phyloP scores from a whole-genome alignment of 768 basidiomycete species.

The Stropharia rugosoannulata region DNA sequence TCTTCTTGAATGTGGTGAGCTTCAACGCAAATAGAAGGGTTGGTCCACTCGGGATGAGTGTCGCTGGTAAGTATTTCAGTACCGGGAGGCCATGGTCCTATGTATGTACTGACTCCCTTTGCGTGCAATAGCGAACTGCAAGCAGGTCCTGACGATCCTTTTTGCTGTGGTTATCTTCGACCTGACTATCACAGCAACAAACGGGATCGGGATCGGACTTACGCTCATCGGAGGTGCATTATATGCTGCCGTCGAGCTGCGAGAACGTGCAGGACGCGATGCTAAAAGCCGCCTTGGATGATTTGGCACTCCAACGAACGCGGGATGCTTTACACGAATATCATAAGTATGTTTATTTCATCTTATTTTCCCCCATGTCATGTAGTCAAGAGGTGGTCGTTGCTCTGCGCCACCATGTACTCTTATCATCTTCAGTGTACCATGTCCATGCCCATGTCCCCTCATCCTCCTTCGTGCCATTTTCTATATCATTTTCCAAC shows the following conservation, averaged over 20 bases:
- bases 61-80: conserved; percentile 61
- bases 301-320: not conserved
- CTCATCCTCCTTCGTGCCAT: too few species aligned
- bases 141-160: conserved; percentile 89
- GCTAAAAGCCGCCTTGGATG: conserved; percentile 8
- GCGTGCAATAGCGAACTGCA: conserved; percentile 68
- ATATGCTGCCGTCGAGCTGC: conserved; percentile 70
- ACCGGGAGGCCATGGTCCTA: too few species aligned
- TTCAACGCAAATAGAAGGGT: conserved; percentile 95
- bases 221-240: conserved; percentile 87
- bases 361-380: too few species aligned
- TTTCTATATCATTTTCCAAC: too few species aligned
- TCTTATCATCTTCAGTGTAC: too few species aligned
- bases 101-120: not conserved
- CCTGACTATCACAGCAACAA: conserved; percentile 74
- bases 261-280: conserved; percentile 35
- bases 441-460: too few species aligned
- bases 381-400: too few species aligned
- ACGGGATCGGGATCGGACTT: conserved; percentile 79
- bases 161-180: conserved; percentile 84
- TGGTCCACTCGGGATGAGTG: conserved; percentile 88
- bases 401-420: too few species aligned
- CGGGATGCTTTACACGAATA: not conserved
- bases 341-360: not conserved
- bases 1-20: conserved; percentile 89